A percentile compares a stretch with the other conserved stretches of the same genome.
These are phyloP conservation scores for Dactylellina cionopaga DNA, from an alignment of 2,329 filamentous ascomycete species.

Conservation along the genomic window DNA sequence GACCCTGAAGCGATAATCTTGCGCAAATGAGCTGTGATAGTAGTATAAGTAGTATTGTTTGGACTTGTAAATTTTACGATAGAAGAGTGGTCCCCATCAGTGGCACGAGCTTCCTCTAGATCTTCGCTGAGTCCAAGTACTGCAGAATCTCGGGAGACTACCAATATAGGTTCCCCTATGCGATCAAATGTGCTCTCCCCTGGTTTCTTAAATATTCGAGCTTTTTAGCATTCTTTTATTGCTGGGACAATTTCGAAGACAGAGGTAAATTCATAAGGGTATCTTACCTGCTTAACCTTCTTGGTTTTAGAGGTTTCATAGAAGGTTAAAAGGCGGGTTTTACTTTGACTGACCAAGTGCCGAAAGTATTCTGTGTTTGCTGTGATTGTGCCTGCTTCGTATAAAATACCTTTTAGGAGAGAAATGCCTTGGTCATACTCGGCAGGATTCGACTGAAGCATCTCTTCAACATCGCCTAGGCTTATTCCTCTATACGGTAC, in stretches of 20 bases:
- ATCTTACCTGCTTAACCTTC: conserved; percentile 27
- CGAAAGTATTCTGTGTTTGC: conserved; percentile 8
- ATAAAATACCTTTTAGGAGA: conserved; percentile 3
- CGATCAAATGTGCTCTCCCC: conserved; percentile 7
- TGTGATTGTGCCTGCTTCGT: conserved; percentile 15
- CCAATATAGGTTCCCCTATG: neutral
- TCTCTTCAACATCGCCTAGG: conserved; percentile 21
- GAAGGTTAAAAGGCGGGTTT: conserved; percentile 12
- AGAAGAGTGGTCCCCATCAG: conserved; percentile 34
- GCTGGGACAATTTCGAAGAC: neutral
- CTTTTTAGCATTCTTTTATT: neutral
- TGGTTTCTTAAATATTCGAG: neutral
- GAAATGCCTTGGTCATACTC: conserved; percentile 15
- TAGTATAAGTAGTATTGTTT: conserved; percentile 22
- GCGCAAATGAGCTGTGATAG: neutral
- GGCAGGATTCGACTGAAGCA: conserved; percentile 9
- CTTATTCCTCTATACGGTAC: conserved; percentile 40
- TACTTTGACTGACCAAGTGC: neutral
- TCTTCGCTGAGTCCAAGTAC: conserved; percentile 9
- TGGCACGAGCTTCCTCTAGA: conserved; percentile 3
- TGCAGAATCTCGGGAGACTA: conserved; percentile 30
- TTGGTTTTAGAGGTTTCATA: conserved; percentile 26
- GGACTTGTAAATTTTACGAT: conserved; percentile 35
- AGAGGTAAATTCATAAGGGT: neutral
- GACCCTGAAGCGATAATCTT: neutral